phyloP scores from a whole-genome alignment of 2,329 filamentous ascomycete genomes.

The Penicillium sp. region DNA sequence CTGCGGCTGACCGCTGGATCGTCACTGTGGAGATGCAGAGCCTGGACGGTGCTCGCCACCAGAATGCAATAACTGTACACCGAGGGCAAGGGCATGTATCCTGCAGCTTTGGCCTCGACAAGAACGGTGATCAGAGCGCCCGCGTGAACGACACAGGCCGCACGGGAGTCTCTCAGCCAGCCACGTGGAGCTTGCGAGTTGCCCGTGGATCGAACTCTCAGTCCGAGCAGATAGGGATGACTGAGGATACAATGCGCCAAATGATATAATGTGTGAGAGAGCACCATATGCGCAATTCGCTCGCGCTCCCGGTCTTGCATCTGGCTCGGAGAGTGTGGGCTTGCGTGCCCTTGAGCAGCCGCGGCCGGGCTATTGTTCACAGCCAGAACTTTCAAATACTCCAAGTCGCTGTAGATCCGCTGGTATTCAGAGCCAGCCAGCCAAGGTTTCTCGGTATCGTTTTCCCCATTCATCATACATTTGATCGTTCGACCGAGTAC shows the following conservation, averaged over 20 bases:
- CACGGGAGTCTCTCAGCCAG: conserved; percentile 12
- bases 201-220: conserved; percentile 9
- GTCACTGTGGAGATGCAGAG: conserved; percentile 11
- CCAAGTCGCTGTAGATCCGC: conserved; percentile 9
- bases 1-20: conserved; percentile 4
- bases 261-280: conserved; percentile 19
- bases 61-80: conserved; percentile 22
- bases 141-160: conserved; percentile 11
- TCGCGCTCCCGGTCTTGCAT: conserved; percentile 10
- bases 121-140: conserved; percentile 16
- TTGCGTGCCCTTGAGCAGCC: conserved; percentile 2
- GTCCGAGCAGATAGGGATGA: conserved; percentile 19
- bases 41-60: conserved; percentile 20
- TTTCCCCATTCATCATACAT: conserved; percentile 16
- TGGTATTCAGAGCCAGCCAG: conserved; percentile 10
- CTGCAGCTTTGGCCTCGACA: conserved; percentile 19
- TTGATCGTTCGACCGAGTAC: conserved; percentile 15
- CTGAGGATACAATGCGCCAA: conserved; percentile 19
- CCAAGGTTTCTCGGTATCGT: conserved; percentile 9
- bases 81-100: conserved; percentile 18
- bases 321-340: neutral
- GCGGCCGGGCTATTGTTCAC: conserved; percentile 11
- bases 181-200: conserved; percentile 3
- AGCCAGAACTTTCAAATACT: conserved; percentile 13
- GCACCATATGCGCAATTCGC: conserved; percentile 17